Percentiles rank a stretch among this genome's conserved stretches.
Evolutionary conservation across 371 early-diverging fungal genomes (phyloP).

Genomic region (Actinomucor elegans): DNA sequence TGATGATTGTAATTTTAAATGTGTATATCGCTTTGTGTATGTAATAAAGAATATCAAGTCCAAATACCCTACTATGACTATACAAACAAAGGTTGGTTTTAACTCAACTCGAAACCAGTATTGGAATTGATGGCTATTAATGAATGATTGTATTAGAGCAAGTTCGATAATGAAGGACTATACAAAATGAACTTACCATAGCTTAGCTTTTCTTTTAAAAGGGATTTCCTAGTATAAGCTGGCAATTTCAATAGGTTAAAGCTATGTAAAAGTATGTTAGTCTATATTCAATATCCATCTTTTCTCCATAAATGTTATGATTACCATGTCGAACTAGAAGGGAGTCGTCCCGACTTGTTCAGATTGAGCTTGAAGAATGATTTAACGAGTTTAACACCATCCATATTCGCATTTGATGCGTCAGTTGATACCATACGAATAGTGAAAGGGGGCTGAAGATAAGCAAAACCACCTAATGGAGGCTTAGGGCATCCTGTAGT

Average conservation of each 20-base stretch:
- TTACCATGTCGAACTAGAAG: slow-evolving; percentile 56
- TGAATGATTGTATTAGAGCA: neutral
- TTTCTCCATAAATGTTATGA: neutral
- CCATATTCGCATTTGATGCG: neutral
- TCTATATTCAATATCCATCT: neutral
- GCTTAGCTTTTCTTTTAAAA: slow-evolving; percentile 52
- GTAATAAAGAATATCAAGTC: too few species aligned
- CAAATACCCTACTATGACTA: neutral
- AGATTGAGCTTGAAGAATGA: slow-evolving; percentile 45
- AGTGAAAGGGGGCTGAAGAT: slow-evolving; percentile 72
- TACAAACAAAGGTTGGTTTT: too few species aligned
- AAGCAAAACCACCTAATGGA: slow-evolving; percentile 85
- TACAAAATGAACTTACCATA: slow-evolving; percentile 47
- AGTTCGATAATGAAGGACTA: neutral
- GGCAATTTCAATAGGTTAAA: slow-evolving; percentile 92
- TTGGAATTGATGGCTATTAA: slow-evolving; percentile 49
- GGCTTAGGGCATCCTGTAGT: slow-evolving; percentile 86
- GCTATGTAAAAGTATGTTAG: slow-evolving; percentile 51
- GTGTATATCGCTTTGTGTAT: neutral
- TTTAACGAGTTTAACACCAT: slow-evolving; percentile 34
- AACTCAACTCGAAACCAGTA: slow-evolving; percentile 56
- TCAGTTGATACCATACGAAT: slow-evolving; percentile 59
- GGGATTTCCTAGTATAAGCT: slow-evolving; percentile 54
- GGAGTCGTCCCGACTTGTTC: slow-evolving; percentile 49
- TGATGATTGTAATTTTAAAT: too few species aligned